These are phyloP conservation scores for Erigeron philadelphicus DNA, from an alignment of 140 eudicot genomes.

Conservation along the genomic window DNA sequence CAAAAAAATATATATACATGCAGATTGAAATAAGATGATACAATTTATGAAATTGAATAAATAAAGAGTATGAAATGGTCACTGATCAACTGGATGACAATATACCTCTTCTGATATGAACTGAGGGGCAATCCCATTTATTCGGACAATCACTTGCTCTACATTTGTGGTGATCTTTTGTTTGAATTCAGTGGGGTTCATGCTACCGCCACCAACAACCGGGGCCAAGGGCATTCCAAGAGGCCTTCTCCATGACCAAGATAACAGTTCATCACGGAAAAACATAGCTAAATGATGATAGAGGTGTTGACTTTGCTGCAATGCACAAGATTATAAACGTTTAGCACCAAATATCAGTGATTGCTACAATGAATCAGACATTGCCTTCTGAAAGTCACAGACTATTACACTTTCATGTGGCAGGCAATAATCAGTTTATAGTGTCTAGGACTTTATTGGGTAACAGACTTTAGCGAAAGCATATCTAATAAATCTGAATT, in stretches of 20 bases:
- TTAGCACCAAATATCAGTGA: conserved; percentile 3
- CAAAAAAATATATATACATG: conserved; percentile 1
- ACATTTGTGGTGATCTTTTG: conserved; percentile 78
- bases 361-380: background rate
- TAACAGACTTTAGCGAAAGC: background rate
- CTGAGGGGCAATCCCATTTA: conserved; percentile 82
- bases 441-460: background rate
- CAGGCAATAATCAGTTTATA: background rate
- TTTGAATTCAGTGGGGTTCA: conserved; percentile 76
- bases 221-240: conserved; percentile 80
- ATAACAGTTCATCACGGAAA: conserved; percentile 92
- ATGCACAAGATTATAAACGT: conserved; percentile 1
- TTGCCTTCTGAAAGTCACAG: background rate
- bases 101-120: conserved; percentile 82
- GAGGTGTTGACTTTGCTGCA: conserved; percentile 93
- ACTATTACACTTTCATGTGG: background rate
- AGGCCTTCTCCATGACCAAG: conserved; percentile 99
- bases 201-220: conserved; percentile 64
- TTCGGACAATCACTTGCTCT: conserved; percentile 68
- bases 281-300: conserved; percentile 99
- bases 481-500: background rate
- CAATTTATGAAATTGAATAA: background rate
- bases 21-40: background rate
- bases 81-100: background rate
- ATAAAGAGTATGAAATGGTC: background rate